Conservation (phyloP, 768 basidiomycete genomes). For the Macrolepiota fuliginosa region DNA sequence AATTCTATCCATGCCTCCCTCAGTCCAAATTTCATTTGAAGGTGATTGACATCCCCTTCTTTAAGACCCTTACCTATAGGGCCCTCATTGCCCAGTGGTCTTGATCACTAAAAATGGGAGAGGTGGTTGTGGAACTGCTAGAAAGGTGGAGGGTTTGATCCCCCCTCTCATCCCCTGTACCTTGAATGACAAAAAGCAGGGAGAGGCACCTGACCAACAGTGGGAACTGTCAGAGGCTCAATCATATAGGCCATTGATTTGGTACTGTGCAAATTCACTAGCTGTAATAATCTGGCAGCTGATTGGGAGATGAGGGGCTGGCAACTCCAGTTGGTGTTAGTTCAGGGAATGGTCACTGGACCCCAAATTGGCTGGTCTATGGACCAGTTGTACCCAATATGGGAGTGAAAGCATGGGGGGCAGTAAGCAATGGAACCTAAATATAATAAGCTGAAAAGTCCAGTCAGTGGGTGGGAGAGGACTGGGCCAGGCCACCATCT, state of each 20-base stretch:
- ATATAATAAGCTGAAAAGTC: background rate
- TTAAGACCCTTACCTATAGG: too few species aligned
- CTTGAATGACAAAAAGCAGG: background rate
- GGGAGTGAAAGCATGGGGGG: too few species aligned
- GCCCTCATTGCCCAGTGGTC: constrained; percentile 3
- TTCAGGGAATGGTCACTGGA: background rate
- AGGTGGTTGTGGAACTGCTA: background rate
- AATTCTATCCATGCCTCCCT: too few species aligned
- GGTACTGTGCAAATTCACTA: too few species aligned
- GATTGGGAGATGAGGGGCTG: background rate
- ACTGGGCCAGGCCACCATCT: too few species aligned
- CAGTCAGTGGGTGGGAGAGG: too few species aligned
- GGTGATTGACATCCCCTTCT: too few species aligned
- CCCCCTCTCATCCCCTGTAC: constrained; percentile 5
- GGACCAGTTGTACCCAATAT: background rate
- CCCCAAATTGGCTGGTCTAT: background rate
- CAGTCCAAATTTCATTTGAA: too few species aligned
- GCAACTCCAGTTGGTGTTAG: background rate
- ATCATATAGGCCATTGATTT: too few species aligned
- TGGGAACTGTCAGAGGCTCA: background rate
- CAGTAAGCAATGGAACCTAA: background rate
- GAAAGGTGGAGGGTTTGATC: background rate
- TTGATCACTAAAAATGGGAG: background rate
- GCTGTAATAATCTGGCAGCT: too few species aligned
- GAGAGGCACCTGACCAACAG: background rate